Conservation (phyloP, 108 stramenopile species). For the Fistulifera solaris region DNA sequence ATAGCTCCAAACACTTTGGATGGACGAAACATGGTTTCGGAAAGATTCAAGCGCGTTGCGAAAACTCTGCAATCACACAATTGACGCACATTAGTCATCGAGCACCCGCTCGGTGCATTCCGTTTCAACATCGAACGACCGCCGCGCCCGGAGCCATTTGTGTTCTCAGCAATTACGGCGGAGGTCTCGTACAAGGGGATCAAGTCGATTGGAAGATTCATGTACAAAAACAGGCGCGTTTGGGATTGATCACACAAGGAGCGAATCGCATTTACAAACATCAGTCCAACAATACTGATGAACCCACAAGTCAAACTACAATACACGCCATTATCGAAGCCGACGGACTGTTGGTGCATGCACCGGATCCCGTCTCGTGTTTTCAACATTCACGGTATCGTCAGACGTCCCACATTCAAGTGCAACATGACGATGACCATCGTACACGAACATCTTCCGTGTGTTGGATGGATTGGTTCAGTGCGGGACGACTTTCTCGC, state of each 20-base stretch:
- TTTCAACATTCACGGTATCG: conserved; percentile 21
- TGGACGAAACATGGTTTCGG: too few species aligned
- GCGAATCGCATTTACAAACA: conserved; percentile 51
- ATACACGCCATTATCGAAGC: conserved; percentile 24
- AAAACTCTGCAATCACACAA: conserved; percentile 10
- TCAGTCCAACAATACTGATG: conserved; percentile 7
- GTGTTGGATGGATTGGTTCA: conserved; percentile 43
- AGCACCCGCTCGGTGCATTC: conserved; percentile 39
- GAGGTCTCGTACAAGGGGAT: conserved; percentile 72
- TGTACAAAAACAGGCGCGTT: conserved; percentile 37
- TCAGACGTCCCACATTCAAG: conserved; percentile 12
- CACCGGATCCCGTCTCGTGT: conserved; percentile 44
- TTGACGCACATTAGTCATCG: conserved; percentile 41
- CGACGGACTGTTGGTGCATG: conserved; percentile 29
- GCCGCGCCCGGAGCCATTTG: conserved; percentile 43
- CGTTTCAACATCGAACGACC: conserved; percentile 19
- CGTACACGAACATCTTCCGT: conserved; percentile 22
- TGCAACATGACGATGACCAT: conserved; percentile 3
- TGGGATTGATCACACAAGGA: conserved; percentile 69
- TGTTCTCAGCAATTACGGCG: conserved; percentile 66
- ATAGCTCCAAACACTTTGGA: too few species aligned
- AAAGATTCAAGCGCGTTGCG: too few species aligned
- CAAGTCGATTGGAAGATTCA: conserved; percentile 29
- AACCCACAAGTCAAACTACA: conserved; percentile 6
- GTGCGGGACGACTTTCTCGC: conserved; percentile 29